A percentile compares a stretch with the other conserved stretches of the same genome.
Evolutionary conservation across 768 basidiomycete genomes (phyloP).

Genomic region (Pulveroboletus sp.): DNA sequence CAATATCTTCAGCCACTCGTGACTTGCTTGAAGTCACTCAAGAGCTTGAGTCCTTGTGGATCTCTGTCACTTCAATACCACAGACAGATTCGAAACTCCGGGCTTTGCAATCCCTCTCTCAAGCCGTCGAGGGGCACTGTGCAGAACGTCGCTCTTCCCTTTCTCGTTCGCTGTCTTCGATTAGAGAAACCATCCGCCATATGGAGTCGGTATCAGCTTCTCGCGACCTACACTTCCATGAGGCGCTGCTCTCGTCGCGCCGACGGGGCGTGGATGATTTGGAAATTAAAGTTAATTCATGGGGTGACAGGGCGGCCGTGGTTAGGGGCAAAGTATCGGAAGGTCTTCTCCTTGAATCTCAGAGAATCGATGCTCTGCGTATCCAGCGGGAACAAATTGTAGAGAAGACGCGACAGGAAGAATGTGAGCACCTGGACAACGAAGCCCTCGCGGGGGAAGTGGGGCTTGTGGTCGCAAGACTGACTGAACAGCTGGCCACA

Average conservation of each 20-base stretch:
- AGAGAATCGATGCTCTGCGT: conserved; percentile 38
- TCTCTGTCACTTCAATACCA: conserved; percentile 28
- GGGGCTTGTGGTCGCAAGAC: conserved; percentile 18
- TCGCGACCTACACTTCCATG: conserved; percentile 42
- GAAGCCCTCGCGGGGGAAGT: conserved; percentile 34
- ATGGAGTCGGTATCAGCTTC: conserved; percentile 49
- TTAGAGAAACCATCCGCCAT: conserved; percentile 49
- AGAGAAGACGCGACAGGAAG: conserved; percentile 16
- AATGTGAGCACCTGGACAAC: conserved; percentile 27
- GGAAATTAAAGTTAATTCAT: conserved; percentile 44
- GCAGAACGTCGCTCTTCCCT: conserved; percentile 35
- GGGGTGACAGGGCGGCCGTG: conserved; percentile 36
- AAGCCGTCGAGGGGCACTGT: conserved; percentile 33
- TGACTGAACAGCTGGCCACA: conserved; percentile 13
- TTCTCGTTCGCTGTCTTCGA: conserved; percentile 45
- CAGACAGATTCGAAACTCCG: conserved; percentile 28
- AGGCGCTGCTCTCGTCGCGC: conserved; percentile 46
- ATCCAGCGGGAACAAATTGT: conserved; percentile 24
- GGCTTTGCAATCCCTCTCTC: conserved; percentile 35
- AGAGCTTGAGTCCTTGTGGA: conserved; percentile 38
- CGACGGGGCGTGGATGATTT: conserved; percentile 47
- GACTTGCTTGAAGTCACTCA: conserved; percentile 38
- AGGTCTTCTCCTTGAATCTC: conserved; percentile 37
- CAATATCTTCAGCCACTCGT: conserved; percentile 34
- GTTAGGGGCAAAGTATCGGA: conserved; percentile 37